Base-by-base conservation (phyloP, 2,329 filamentous ascomycete species). In the Botryotinia convoluta region DNA sequence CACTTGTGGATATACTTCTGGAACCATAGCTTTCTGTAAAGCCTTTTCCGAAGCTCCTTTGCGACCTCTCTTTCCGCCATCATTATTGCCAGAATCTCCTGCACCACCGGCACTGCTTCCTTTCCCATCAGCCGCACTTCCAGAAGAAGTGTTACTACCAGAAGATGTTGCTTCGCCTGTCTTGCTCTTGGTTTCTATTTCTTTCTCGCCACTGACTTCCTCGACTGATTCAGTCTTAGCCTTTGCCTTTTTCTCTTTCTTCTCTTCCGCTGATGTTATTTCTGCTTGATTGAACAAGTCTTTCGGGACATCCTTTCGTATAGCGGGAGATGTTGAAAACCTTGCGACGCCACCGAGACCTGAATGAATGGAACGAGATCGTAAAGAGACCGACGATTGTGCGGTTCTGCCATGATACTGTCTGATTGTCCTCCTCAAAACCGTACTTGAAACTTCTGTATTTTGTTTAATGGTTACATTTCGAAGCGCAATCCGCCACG, bases 1-100 rank as follows among this genome's bases (percentile, higher is more conserved):
- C 72, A 99, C 95, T 82, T 98, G 96, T 5, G 96, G 96, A 82
- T 99, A 99, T 61, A 98, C 91, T 75, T 99, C 96, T 22, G 96
- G 96, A 22, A 98, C 92, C 4, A 92, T 89, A 2, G 94, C 93
- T 84, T 98, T 98, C 79, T 94, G 90, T 57, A 98, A 86, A 37
- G 92, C 91, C 79, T 90, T 90, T 74, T 96, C 93, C n/a, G 84
- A 82, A 48, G 90, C 87, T 48, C 82, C 79, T 81, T 92, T 95
- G 77, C 90, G 88, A 72, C 93, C 91, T 80, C 90, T 92, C 83
- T 89, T 92, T 68, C 92, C 89, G 37, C 91, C 88, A 77, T 91
- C 90, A 57, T 88, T 86, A 72, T 78, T 75, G 1, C 79, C 79
- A 63, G 79, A 78, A 64, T 80, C 78, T 4, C 77, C 78, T 71